phyloP scores from a whole-genome alignment of 805 yeast genomes.

The Cyberlindnera nakhonratchasimensis region DNA sequence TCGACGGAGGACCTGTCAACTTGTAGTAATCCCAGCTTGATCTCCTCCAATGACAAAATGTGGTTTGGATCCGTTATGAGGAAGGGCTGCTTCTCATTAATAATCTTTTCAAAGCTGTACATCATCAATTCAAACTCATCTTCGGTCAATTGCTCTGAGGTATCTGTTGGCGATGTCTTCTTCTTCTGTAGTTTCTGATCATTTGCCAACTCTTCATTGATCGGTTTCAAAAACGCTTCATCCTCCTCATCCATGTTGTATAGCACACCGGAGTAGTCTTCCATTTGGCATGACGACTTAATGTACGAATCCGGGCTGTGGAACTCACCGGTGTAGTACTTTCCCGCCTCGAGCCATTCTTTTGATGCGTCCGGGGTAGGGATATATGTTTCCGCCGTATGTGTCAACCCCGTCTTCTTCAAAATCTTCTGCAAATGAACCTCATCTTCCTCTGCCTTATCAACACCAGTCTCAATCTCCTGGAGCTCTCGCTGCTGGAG shows the following conservation, averaged over 20 bases:
- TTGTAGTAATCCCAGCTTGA: conserved; percentile 48
- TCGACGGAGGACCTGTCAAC: conserved; percentile 47
- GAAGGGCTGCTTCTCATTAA: conserved; percentile 84
- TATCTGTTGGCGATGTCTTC: background rate
- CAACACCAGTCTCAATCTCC: conserved; percentile 95
- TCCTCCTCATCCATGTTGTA: conserved; percentile 91
- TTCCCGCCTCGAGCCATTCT: conserved; percentile 71
- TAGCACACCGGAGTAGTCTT: conserved; percentile 82
- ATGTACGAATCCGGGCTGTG: conserved; percentile 75
- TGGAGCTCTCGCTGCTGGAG: conserved; percentile 78
- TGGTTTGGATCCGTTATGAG: conserved; percentile 80
- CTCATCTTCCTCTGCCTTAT: conserved; percentile 95
- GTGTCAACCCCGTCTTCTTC: conserved; percentile 68
- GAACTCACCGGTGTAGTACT: conserved; percentile 68
- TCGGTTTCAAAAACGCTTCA: conserved; percentile 54
- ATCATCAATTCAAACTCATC: conserved; percentile 82
- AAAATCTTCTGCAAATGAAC: conserved; percentile 92
- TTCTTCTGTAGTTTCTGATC: conserved; percentile 14
- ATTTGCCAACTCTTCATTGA: conserved; percentile 34
- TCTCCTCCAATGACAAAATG: conserved; percentile 65
- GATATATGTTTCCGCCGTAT: conserved; percentile 46
- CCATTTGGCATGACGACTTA: conserved; percentile 91
- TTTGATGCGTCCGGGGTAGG: conserved; percentile 96
- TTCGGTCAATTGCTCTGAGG: conserved; percentile 49
- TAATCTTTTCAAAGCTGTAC: conserved; percentile 67